phyloP scores from a whole-genome alignment of 2,329 filamentous ascomycete genomes.

The Knufia petricola region DNA sequence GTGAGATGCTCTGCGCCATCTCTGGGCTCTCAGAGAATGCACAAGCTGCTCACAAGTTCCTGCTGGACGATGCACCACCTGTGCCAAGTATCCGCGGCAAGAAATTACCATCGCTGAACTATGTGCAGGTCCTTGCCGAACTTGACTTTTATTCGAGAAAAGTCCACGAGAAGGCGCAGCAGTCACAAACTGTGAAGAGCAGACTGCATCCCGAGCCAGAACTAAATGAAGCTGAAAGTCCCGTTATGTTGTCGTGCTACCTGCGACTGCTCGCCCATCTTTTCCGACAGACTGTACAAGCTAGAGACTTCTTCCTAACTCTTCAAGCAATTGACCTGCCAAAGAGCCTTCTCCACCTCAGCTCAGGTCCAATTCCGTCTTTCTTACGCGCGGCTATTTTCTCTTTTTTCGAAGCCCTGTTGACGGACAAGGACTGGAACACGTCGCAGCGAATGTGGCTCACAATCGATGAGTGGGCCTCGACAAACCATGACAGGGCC shows the following conservation, averaged over 20 bases:
- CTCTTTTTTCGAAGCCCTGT: constrained; percentile 62
- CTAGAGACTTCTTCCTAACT: constrained; percentile 64
- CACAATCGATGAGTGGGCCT: constrained; percentile 20
- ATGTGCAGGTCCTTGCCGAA: constrained; percentile 86
- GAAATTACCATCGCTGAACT: constrained; percentile 75
- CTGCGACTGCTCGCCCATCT: constrained; percentile 78
- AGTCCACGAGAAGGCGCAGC: constrained; percentile 60
- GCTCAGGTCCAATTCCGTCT: constrained; percentile 64
- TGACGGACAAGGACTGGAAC: constrained; percentile 60
- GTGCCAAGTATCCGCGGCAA: constrained; percentile 68
- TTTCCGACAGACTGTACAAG: constrained; percentile 60
- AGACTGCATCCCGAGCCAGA: constrained; percentile 55
- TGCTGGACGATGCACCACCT: constrained; percentile 59
- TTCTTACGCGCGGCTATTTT: constrained; percentile 78
- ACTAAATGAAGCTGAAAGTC: constrained; percentile 82
- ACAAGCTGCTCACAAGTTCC: constrained; percentile 73
- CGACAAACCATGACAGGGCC: constrained; percentile 17
- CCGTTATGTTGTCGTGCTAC: constrained; percentile 95
- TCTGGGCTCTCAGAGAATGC: constrained; percentile 76
- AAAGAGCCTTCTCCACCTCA: constrained; percentile 66
- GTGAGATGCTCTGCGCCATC: constrained; percentile 86
- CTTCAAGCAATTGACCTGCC: constrained; percentile 59
- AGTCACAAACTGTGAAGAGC: constrained; percentile 47
- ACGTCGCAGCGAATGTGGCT: constrained; percentile 58
- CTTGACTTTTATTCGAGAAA: constrained; percentile 73